phyloP scores from a whole-genome alignment of 768 basidiomycete genomes.

The Tulasnella sp. region DNA sequence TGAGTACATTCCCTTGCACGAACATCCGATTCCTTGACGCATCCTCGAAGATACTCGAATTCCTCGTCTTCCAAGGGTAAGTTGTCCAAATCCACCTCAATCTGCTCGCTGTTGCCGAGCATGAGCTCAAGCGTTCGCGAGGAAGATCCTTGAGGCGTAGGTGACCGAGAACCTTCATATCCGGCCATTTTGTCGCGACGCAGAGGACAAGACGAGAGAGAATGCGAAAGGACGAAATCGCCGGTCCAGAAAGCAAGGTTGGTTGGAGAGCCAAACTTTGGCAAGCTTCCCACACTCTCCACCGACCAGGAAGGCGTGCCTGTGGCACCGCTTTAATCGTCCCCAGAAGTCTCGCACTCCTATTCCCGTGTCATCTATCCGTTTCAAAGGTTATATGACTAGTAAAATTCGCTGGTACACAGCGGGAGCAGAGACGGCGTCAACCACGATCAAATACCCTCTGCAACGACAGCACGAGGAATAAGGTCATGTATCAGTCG shows the following conservation, averaged over 20 bases:
- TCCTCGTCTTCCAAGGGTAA: constrained; percentile 26
- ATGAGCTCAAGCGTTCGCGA: constrained; percentile 14
- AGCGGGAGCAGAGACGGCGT: too few species aligned
- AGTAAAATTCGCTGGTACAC: too few species aligned
- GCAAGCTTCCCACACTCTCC: neutral
- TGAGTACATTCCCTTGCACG: constrained; percentile 36
- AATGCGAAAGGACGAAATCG: neutral
- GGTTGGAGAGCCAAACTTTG: neutral
- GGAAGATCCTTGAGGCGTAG: neutral
- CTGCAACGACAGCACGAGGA: too few species aligned
- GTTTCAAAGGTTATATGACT: neutral
- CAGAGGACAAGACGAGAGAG: neutral
- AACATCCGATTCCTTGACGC: constrained; percentile 11
- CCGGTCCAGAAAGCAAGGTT: constrained; percentile 1
- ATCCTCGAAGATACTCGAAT: constrained; percentile 15
- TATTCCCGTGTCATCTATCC: neutral
- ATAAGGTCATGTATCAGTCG: neutral
- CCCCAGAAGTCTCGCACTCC: too few species aligned
- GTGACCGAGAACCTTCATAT: neutral
- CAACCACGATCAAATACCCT: too few species aligned
- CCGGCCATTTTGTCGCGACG: neutral
- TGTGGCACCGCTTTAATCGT: too few species aligned
- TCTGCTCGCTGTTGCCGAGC: constrained; percentile 28
- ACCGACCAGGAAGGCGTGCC: neutral
- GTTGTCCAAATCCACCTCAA: constrained; percentile 32